Evolutionary conservation across 371 early-diverging fungal genomes (phyloP), one percentile per base, ranked within the genome.

Genomic region (Rhizopus arrhizus): DNA sequence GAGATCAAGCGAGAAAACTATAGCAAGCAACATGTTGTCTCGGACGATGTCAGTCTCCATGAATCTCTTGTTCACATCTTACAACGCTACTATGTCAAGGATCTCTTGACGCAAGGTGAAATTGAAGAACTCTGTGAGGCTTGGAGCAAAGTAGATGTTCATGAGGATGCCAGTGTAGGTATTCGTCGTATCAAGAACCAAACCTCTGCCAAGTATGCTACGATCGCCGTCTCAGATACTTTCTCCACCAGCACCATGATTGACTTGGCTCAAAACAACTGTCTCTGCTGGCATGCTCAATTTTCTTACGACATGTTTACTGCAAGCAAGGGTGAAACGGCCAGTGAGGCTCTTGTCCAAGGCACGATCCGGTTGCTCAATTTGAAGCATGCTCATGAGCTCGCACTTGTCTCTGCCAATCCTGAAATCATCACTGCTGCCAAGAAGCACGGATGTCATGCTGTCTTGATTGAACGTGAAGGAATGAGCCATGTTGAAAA

Each of bases 201-300:
- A 49, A 31, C 46, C 8, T 29, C 15, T 32, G 61, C 51, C 36
- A 63, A 65, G 9, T 68, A 68, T 57, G 61, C 64, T 10, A 59
- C 76, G 8, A 65, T 77, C 31, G 68, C 78, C n/a, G 59, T 77
- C 33, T 77, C 78, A 16, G 65, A 64, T 45, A 55, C 58, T 7
- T 62, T 77, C 33, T 70, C 70, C 11, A 77, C 78, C 6, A 60
- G 69, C 11, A 70, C 70, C 0, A 66, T 77, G 74, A 41, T 77
- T 12, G 65, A 70, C 5, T 55, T 72, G 40, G 74, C 78, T 31
- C 72, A 70, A 52, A 68, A 62, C 46, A 70, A 69, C n/a, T 70
- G 74, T 53, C 73, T 77, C 29, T 77, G 78, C 67, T 77, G 72
- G 74, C 69, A 77, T 45, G 68, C 73, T 32, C 78, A 77, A 57